These are phyloP conservation scores for Chrysoporthe deuterocubensis DNA, from an alignment of 2,329 filamentous ascomycete species.

Conservation along the genomic window DNA sequence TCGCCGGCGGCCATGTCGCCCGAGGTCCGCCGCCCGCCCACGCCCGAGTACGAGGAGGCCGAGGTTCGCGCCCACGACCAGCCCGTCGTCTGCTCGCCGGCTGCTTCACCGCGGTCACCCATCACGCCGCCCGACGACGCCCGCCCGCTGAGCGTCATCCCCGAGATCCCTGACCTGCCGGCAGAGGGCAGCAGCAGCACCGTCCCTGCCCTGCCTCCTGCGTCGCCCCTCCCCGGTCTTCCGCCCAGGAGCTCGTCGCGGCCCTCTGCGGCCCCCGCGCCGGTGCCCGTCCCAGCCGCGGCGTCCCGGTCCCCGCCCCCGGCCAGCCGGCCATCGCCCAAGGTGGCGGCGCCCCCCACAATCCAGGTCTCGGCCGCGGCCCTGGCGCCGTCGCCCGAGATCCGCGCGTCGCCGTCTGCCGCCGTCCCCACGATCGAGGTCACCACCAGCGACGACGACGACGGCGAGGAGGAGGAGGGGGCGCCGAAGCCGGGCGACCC, in stretches of 20 bases:
- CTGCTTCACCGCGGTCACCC: constrained; percentile 51
- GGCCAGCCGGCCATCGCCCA: not conserved
- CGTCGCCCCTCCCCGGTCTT: constrained; percentile 5
- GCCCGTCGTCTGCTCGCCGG: constrained; percentile 32
- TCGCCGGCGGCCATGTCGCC: constrained; percentile 21
- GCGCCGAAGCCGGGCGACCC: constrained; percentile 28
- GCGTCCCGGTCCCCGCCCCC: constrained; percentile 2
- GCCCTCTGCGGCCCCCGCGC: constrained; percentile 7
- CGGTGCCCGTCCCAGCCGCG: not conserved
- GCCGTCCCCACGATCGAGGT: constrained; percentile 15
- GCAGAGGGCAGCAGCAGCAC: constrained; percentile 13
- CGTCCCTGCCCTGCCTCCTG: constrained; percentile 14
- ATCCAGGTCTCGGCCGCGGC: not conserved
- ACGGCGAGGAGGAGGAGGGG: not conserved
- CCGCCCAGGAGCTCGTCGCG: constrained; percentile 10
- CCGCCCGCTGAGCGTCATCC: constrained; percentile 25
- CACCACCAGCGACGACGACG: constrained; percentile 17
- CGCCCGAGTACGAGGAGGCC: constrained; percentile 52
- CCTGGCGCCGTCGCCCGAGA: constrained; percentile 9
- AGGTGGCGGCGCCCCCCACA: not conserved
- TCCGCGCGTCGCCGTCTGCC: not conserved
- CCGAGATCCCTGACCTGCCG: constrained; percentile 16
- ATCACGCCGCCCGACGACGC: constrained; percentile 40
- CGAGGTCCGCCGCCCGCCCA: constrained; percentile 46
- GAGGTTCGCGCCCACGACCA: constrained; percentile 28